phyloP scores from a whole-genome alignment of 2,329 filamentous ascomycete genomes.

The Pseudocercospora macadamiae region DNA sequence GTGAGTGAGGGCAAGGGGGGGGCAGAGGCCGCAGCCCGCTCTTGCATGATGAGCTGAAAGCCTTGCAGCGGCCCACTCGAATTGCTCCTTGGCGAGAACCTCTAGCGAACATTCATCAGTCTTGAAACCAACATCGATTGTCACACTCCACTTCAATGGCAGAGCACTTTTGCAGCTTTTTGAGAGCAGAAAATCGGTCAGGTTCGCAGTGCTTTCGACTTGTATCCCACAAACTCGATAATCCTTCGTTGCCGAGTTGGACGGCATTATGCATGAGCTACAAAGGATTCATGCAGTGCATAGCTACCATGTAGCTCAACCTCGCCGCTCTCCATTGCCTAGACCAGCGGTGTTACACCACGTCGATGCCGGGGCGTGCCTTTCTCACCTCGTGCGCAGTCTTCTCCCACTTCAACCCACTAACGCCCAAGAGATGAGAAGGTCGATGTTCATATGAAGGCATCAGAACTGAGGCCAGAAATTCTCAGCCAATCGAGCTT shows the following conservation, averaged over 20 bases:
- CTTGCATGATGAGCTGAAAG: neutral
- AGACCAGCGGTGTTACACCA: neutral
- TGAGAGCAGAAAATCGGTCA: too few relatives aligned
- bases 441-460: neutral
- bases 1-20: neutral
- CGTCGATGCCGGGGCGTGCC: neutral
- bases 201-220: neutral
- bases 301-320: neutral
- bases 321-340: neutral
- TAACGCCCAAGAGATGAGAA: neutral
- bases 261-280: too few relatives aligned
- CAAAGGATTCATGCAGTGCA: neutral
- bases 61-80: neutral
- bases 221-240: too few relatives aligned
- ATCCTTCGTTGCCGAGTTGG: too few relatives aligned
- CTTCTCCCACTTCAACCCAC: neutral
- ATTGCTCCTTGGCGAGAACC: too few relatives aligned
- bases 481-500: neutral
- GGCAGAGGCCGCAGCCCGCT: neutral
- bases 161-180: too few relatives aligned
- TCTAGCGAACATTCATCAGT: too few relatives aligned
- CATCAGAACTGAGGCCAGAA: neutral
- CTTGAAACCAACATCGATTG: neutral
- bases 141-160: neutral
- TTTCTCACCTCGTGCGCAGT: neutral